Evolutionary conservation across 495 filamentous ascomycete species (phyloP).

Genomic region (Penicillium maclennaniae): DNA sequence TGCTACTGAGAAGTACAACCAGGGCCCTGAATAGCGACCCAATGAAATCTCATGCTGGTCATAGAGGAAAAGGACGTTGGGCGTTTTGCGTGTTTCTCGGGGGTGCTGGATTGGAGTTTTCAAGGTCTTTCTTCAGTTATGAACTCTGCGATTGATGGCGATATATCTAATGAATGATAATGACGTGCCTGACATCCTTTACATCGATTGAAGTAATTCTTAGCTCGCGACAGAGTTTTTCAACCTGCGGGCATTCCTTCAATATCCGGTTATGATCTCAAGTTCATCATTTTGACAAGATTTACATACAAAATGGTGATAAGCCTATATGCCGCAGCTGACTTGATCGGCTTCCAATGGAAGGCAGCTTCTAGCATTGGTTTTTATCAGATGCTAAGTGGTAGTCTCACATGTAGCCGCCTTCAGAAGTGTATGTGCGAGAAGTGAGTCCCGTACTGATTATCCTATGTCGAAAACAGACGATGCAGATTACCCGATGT

Average conservation of each 20-base stretch:
- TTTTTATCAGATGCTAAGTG: too few species aligned
- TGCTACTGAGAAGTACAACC: constrained; percentile 72
- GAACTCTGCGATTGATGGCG: neutral
- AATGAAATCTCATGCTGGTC: constrained; percentile 33
- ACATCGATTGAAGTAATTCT: neutral
- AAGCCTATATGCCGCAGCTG: too few species aligned
- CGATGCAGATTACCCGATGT: neutral
- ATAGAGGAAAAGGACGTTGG: constrained; percentile 31
- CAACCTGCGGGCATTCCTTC: too few species aligned
- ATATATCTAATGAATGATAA: constrained; percentile 6
- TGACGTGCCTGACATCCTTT: constrained; percentile 5
- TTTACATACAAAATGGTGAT: too few species aligned
- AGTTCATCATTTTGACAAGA: too few species aligned
- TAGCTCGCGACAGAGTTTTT: too few species aligned
- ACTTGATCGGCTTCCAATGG: too few species aligned
- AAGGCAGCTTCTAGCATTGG: too few species aligned
- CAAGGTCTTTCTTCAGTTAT: constrained; percentile 1
- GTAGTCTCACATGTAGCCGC: too few species aligned
- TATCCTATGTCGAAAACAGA: neutral
- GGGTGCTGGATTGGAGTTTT: neutral
- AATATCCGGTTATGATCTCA: too few species aligned
- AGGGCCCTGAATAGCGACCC: constrained; percentile 36
- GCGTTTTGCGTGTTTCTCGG: constrained; percentile 14
- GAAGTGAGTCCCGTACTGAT: neutral
- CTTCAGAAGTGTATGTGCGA: neutral